Percentiles rank a stretch among this genome's conserved stretches.
phyloP scores from a whole-genome alignment of 2,329 filamentous ascomycete genomes.

The Zopfia rhizophila region DNA sequence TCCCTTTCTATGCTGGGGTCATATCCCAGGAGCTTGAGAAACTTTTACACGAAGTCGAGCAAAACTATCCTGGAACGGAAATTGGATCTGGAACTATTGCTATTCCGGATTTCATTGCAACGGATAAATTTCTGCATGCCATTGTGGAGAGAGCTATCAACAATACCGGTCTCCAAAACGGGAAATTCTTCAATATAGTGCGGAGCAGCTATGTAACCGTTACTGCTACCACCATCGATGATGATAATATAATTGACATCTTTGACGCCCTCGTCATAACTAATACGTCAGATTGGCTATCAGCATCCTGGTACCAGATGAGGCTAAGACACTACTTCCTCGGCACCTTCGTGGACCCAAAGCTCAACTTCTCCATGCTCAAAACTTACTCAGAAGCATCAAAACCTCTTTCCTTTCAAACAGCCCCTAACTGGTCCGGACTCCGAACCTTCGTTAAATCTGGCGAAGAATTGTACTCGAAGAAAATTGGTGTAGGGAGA shows the following conservation, averaged over 20 bases:
- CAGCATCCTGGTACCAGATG: slow-evolving; percentile 11
- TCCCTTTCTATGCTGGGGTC: background rate
- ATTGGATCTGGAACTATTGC: slow-evolving; percentile 6
- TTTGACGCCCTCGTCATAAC: slow-evolving; percentile 12
- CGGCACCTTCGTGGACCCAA: background rate
- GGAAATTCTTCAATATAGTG: too few relatives aligned
- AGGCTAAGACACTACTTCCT: background rate
- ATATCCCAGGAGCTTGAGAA: slow-evolving; percentile 1
- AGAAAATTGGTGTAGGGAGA: background rate
- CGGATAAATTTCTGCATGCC: background rate
- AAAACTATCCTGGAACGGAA: slow-evolving; percentile 5
- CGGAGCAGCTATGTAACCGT: too few relatives aligned
- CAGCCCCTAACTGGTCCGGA: background rate
- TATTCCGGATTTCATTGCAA: slow-evolving; percentile 5
- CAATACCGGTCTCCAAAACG: background rate
- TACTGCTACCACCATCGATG: background rate
- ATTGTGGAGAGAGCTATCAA: slow-evolving; percentile 2
- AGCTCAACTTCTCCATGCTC: background rate
- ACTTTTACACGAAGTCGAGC: background rate
- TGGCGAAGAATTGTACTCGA: background rate
- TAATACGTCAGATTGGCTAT: background rate
- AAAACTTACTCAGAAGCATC: too few relatives aligned
- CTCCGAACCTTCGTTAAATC: background rate
- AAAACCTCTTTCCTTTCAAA: too few relatives aligned
- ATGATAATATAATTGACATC: background rate